Conservation (phyloP, 805 yeast genomes). For the Vanderwaltozyma tropicalis region DNA sequence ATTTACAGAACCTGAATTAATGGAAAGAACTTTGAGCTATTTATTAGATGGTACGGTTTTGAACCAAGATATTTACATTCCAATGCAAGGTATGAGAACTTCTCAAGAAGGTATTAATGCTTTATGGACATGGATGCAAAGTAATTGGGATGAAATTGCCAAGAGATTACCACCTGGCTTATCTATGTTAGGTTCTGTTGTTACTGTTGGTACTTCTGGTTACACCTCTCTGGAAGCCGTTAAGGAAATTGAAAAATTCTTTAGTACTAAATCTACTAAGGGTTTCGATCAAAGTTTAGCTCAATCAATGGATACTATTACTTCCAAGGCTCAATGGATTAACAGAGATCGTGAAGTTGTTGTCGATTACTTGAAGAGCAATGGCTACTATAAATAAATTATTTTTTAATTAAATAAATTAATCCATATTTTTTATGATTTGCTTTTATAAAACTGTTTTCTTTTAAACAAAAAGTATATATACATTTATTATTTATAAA, state of each 20-base stretch:
- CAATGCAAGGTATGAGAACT: slow-evolving; percentile 62
- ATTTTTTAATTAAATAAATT: not conserved
- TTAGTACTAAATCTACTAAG: slow-evolving; percentile 43
- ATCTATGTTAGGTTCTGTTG: slow-evolving; percentile 69
- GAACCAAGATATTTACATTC: slow-evolving; percentile 67
- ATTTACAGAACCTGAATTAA: slow-evolving; percentile 42
- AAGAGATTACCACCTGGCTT: slow-evolving; percentile 70
- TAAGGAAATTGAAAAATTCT: slow-evolving; percentile 41
- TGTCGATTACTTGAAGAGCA: slow-evolving; percentile 37
- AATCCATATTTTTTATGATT: not conserved
- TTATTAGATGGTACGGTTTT: slow-evolving; percentile 50
- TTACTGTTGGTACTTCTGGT: slow-evolving; percentile 49
- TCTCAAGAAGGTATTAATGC: slow-evolving; percentile 56
- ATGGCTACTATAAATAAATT: slow-evolving; percentile 3
- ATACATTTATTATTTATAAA: not conserved
- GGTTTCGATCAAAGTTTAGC: slow-evolving; percentile 58
- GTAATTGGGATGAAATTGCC: slow-evolving; percentile 61
- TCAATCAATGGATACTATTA: slow-evolving; percentile 51
- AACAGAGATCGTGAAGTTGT: slow-evolving; percentile 43
- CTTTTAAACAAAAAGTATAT: too few relatives aligned
- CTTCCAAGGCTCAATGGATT: slow-evolving; percentile 49
- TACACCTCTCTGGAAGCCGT: slow-evolving; percentile 48
- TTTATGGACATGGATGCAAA: slow-evolving; percentile 62
- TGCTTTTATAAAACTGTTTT: too few relatives aligned
- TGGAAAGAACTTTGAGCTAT: slow-evolving; percentile 45